Evolutionary conservation across 1,139 yeast genomes (phyloP).

Genomic region (Suhomyces choctaworum): DNA sequence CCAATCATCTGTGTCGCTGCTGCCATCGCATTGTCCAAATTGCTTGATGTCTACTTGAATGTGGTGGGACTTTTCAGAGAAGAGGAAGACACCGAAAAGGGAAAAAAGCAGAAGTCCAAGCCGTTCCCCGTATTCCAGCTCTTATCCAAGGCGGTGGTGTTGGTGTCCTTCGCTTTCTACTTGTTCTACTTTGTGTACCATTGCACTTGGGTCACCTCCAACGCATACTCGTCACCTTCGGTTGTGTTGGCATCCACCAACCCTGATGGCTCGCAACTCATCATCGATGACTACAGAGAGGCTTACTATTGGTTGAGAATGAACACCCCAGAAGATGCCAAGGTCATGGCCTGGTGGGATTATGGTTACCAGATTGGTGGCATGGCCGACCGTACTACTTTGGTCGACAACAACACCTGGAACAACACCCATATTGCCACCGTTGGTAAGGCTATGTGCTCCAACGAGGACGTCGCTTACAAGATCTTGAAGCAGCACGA

Average conservation of each 20-base stretch:
- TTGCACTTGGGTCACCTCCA: conserved; percentile 96
- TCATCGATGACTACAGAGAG: conserved; percentile 97
- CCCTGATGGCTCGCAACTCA: conserved; percentile 80
- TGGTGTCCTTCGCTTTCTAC: conserved; percentile 72
- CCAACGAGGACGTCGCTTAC: conserved; percentile 84
- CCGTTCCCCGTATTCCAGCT: conserved; percentile 37
- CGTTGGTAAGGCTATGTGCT: conserved; percentile 98
- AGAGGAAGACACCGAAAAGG: conserved; percentile 6
- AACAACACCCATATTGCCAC: conserved; percentile 99
- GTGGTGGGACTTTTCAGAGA: conserved; percentile 47
- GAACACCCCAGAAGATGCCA: conserved; percentile 96
- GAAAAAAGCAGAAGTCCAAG: conserved; percentile 6
- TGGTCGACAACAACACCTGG: conserved; percentile 99
- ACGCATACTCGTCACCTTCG: conserved; percentile 96
- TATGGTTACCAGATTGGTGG: conserved; percentile 99
- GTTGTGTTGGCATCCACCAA: conserved; percentile 85
- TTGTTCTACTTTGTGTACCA: conserved; percentile 83
- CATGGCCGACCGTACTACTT: conserved; percentile 98
- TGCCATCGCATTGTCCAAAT: conserved; percentile 81
- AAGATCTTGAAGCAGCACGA: conserved; percentile 87
- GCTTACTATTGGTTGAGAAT: conserved; percentile 98
- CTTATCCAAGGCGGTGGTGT: conserved; percentile 61
- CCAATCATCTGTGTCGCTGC: conserved; percentile 92
- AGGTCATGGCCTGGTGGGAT: conserved; percentile 99
- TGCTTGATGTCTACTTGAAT: conserved; percentile 82